phyloP scores from a whole-genome alignment of 257 asterid genomes.

The Solanum medicagineum region DNA sequence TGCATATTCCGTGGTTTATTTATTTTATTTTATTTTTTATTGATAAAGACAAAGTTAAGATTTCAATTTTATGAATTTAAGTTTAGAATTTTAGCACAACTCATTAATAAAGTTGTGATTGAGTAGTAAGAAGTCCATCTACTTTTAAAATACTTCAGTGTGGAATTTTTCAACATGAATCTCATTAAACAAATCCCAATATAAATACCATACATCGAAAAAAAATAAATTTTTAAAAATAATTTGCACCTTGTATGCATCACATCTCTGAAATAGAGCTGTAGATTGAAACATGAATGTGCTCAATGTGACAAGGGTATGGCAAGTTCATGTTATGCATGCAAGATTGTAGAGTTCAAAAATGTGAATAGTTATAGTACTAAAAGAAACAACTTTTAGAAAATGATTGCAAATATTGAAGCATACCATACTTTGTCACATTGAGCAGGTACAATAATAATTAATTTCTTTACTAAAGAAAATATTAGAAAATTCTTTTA shows the following conservation, averaged over 20 bases:
- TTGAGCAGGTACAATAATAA: not conserved
- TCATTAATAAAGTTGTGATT: not conserved
- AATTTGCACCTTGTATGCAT: not conserved
- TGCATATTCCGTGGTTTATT: conserved; percentile 32
- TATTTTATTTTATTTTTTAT: conserved; percentile 13
- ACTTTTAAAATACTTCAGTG: too few species aligned
- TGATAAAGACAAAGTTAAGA: not conserved
- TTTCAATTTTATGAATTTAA: not conserved
- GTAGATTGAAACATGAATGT: not conserved
- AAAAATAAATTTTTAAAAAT: too few species aligned
- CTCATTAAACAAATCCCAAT: accelerated
- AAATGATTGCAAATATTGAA: not conserved
- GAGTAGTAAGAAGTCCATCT: not conserved
- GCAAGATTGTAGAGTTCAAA: not conserved
- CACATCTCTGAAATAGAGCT: too few species aligned
- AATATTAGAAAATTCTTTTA: not conserved
- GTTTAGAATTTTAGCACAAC: not conserved
- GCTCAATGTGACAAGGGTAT: not conserved
- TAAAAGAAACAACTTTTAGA: not conserved
- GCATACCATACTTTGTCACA: not conserved
- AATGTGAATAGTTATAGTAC: not conserved
- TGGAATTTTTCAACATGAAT: too few species aligned
- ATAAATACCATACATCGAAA: not conserved
- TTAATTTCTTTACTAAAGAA: not conserved
- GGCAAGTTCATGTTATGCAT: not conserved